Conservation (phyloP, 140 eudicot species). For the Stevia rebaudiana region DNA sequence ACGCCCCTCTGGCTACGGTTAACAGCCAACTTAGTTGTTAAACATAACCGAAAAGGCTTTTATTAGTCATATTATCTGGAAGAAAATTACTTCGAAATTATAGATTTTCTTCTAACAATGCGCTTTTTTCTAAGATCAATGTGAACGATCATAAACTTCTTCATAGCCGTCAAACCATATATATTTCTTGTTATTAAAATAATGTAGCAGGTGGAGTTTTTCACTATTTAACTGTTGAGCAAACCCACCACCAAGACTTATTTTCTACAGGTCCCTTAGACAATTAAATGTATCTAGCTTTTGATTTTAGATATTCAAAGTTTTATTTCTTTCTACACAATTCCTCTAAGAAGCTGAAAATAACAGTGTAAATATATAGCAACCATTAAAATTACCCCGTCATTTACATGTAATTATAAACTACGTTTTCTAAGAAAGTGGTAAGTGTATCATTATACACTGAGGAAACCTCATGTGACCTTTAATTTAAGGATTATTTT, state of each 20-base stretch:
- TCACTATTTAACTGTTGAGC: slow-evolving; percentile 4
- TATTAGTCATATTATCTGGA: too few relatives aligned
- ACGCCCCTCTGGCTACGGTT: too few relatives aligned
- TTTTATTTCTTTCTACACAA: too few relatives aligned
- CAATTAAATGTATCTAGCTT: background rate
- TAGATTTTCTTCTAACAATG: background rate
- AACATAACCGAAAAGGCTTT: too few relatives aligned
- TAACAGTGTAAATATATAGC: background rate
- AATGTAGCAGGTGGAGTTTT: slow-evolving; percentile 1
- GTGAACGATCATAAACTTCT: slow-evolving; percentile 1
- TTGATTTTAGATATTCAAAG: slow-evolving; percentile 3
- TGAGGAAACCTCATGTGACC: too few relatives aligned
- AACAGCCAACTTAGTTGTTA: too few relatives aligned
- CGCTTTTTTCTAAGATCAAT: background rate
- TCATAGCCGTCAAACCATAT: background rate
- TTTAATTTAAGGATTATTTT: too few relatives aligned
- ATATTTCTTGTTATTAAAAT: background rate
- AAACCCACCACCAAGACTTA: background rate
- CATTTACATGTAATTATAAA: too few relatives aligned
- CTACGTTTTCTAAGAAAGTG: too few relatives aligned
- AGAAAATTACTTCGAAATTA: too few relatives aligned
- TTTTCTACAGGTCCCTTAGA: slow-evolving; percentile 13
- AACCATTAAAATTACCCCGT: too few relatives aligned
- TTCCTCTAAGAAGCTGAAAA: slow-evolving; percentile 2
- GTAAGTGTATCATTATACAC: too few relatives aligned